Evolutionary conservation across 164 flowering plant genomes (phyloP), one percentile per base, ranked within the genome.

Genomic region (Taxillus chinensis): DNA sequence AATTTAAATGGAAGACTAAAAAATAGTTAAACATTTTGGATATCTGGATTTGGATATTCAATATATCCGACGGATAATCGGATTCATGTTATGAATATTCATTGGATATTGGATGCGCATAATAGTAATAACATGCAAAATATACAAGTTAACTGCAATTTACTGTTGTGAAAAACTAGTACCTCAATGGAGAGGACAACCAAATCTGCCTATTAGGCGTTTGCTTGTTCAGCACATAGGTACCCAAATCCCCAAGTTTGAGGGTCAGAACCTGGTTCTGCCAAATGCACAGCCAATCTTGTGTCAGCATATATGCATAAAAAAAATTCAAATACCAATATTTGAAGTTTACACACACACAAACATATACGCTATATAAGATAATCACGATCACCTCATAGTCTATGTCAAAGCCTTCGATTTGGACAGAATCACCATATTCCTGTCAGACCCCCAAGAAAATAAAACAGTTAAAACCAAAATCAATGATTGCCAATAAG

Each of bases 181-280:
- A 90, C 98, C 98, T 92, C 61, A 85, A 75, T 4, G 98, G 98
- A 17, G 98, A 93, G 49, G 98, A 93, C 74, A 93, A 64, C 96
- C 97, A 93, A 58, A 93, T 78, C 66, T 93, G 98, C 53, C 97
- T 81, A 62, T 93, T 90, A 58, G 98, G 97, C 5, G 97, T 83
- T 69, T 93, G 98, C 71, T 93, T 93, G 78, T 93, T 93, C 73
- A 92, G 63, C 52, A 90, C 96, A 73, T 86, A 90, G 3, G 96
- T 93, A 55, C 97, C 98, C 73, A 82, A 68, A 62, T 59, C 62
- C 54, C 98, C 98, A 17, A 93, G 86, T 71, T 83, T 90, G 64
- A 92, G 45, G 11, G 98, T 92, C 59, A 92, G 72, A 41, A 93
- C 98, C 69, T 90, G 85, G 73, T 90, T 86, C 96, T 92, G 82